Base-by-base conservation (phyloP, 345 rosid genomes). In the Salix suchowensis region DNA sequence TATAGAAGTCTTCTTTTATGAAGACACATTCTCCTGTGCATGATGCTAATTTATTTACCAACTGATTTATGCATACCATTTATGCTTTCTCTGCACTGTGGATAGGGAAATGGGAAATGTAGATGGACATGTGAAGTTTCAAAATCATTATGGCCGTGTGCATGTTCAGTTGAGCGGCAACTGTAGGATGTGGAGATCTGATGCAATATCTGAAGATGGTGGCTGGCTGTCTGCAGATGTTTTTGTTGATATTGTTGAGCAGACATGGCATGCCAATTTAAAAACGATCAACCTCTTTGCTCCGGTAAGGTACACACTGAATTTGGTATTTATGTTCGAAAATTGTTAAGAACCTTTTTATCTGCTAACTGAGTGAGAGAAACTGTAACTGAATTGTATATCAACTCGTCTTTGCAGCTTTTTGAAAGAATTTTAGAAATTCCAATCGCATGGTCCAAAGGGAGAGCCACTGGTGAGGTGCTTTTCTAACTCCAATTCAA, bases 381-480 rank as follows among this genome's bases (percentile, higher is more conserved):
- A 44, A 32, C 46, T 70, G 48, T 70, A 78, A 60, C 75, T 72
- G 46, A 67, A 60, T 52, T 67, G 26, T 71, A 46, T 72, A 46
- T 72, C 77, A 80, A 40, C 60, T 74, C 68, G 48, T 26, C 73
- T 55, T 79, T 36, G 80, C 91, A 95, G 97, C 93, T 91, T 81
- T 93, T 93, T 83, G 98, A 95, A 85, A 87, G 97, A 81, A 88
- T 95, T 76, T 76, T 95, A 88, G 97, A 89, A 78, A 95, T 95
- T 76, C 97, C 97, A 69, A 89, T 93, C 78, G 78, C 82, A 34
- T 95, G 98, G 98, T 88, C 86, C 24, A 89, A 90, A 82, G 98
- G 98, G 82, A 95, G 97, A 89, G 98, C 96, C 81, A 88, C 93
- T 74, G 98, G 98, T 91, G 98, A 95, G 97, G 98, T 94, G 97